These are phyloP conservation scores for Globisporangium emineosum DNA, from an alignment of 352 stramenopile genomes.

Conservation along the genomic window DNA sequence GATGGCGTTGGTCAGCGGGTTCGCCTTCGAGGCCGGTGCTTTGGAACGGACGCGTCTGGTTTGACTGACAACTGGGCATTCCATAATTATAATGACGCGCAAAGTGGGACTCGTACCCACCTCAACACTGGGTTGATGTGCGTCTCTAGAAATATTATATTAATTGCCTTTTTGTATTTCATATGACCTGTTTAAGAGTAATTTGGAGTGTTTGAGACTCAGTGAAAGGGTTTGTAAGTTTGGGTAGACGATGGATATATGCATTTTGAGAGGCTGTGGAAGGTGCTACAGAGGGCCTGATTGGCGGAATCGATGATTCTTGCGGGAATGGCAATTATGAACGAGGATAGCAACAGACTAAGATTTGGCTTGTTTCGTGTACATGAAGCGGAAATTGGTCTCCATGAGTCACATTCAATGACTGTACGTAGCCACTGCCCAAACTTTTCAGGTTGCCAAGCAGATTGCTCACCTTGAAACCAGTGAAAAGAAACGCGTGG, in stretches of 20 bases:
- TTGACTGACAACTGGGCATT: too few species aligned
- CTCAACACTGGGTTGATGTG: too few species aligned
- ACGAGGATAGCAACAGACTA: neutral
- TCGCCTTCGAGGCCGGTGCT: too few species aligned
- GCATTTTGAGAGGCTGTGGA: neutral
- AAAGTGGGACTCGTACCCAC: too few species aligned
- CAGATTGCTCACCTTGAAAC: neutral
- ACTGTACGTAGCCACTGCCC: neutral
- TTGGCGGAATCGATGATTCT: neutral
- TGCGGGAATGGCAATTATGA: neutral
- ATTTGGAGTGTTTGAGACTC: too few species aligned
- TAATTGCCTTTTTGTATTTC: too few species aligned
- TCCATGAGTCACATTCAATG: neutral
- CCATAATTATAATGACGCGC: too few species aligned
- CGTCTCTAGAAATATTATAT: too few species aligned
- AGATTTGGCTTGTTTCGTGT: neutral
- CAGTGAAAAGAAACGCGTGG: neutral
- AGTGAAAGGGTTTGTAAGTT: too few species aligned
- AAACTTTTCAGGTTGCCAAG: neutral
- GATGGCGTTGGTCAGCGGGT: neutral
- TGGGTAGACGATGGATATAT: too few species aligned
- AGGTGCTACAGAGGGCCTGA: neutral
- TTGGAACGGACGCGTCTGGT: too few species aligned
- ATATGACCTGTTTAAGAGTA: too few species aligned
- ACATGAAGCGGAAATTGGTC: neutral